Conservation (phyloP, 768 basidiomycete genomes). For the Agrocybe praecox region DNA sequence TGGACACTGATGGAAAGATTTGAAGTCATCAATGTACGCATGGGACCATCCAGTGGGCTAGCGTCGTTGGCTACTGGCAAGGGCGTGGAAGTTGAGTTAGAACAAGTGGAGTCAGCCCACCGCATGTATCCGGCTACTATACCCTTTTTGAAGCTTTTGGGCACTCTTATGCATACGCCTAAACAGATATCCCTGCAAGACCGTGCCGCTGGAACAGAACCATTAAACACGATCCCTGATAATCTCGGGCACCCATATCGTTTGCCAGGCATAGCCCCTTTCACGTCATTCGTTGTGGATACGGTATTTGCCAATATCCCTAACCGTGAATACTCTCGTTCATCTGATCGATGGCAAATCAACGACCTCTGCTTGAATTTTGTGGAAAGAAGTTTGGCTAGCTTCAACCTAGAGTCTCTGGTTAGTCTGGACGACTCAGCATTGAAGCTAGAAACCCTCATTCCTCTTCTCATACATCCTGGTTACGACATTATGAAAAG, state of each 20-base stretch:
- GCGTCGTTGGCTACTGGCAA: conserved; percentile 59
- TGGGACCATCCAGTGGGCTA: conserved; percentile 36
- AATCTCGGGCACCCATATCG: conserved; percentile 80
- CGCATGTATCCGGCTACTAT: conserved; percentile 87
- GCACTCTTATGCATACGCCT: conserved; percentile 81
- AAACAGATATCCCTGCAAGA: conserved; percentile 69
- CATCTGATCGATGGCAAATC: conserved; percentile 83
- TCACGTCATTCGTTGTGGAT: conserved; percentile 85
- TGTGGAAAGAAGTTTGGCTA: conserved; percentile 80
- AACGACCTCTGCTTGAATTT: conserved; percentile 85
- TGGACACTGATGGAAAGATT: conserved; percentile 85
- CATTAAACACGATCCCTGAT: conserved; percentile 79
- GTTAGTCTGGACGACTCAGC: conserved; percentile 54
- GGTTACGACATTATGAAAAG: conserved; percentile 87
- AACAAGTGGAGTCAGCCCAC: conserved; percentile 81
- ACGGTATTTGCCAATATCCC: conserved; percentile 83
- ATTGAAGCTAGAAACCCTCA: conserved; percentile 52
- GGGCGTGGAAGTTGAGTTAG: conserved; percentile 86
- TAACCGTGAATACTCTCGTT: conserved; percentile 71
- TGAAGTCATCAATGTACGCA: conserved; percentile 80
- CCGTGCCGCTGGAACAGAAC: conserved; percentile 57
- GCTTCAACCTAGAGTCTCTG: conserved; percentile 79
- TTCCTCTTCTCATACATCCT: conserved; percentile 71
- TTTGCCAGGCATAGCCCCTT: conserved; percentile 79
- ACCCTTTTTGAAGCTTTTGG: conserved; percentile 83